Evolutionary conservation across 768 basidiomycete species (phyloP), one percentile per base, ranked within the genome.

Genomic region (Amanita jacksonii): DNA sequence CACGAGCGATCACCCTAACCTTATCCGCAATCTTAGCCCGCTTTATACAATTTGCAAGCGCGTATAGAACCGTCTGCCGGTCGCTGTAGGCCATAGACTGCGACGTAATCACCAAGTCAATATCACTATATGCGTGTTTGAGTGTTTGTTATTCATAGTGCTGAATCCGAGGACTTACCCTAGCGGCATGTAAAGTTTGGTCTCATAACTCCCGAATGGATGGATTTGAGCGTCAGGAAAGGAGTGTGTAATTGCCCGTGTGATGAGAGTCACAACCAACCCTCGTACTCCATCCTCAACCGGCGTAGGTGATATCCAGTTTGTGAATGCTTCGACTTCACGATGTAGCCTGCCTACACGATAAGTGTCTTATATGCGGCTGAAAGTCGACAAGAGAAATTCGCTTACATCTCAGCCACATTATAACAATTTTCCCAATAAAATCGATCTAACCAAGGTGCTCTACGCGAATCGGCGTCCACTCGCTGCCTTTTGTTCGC

Each of bases 201-300:
- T 98, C 57, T 86, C 81, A 59, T 81, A 94, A 57, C 85, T 90
- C 16, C 96, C 96, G 60, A 98, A 99, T 1, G 92, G 85, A 46
- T 75, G 64, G 3, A 97, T 81, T 25, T 71, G 64, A 7, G 91
- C 90, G 53, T 93, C 89, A 0, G 80, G 75, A 65, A 88, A 96
- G 8, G 67, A 58, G n/a, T 62, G 54, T 5, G 64, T 64, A 37
- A 98, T 71, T 1, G 80, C 78, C 13, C 69, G 68, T 0, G 79
- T 71, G 45, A 98, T 85, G 27, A 79, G 68, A 16, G 71, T 59
- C 15, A 97, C 79, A 6, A 85, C 69, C 27, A 85, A 72, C 13
- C 79, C 68, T 37, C 94, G 79, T 25, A 90, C 67, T 57, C 91
- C 89, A 58, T 94, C 85, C 57, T 99, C 96, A 12, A 74, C 68